Evolutionary conservation across 1,284 basidiomycete species (phyloP).

Genomic region (Leccinum fuscescens): DNA sequence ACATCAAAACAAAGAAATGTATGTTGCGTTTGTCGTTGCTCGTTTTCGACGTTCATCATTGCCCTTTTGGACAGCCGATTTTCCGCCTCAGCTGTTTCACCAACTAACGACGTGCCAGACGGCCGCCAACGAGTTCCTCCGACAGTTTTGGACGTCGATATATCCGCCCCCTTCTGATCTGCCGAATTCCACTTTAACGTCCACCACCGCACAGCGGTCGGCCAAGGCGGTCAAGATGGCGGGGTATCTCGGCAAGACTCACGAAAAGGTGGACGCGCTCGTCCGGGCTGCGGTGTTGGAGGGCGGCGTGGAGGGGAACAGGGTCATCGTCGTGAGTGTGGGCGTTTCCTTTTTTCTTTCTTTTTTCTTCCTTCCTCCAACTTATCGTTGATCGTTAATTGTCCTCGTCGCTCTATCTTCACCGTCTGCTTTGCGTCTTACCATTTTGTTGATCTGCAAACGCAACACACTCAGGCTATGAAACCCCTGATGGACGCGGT

Average conservation of each 20-base stretch:
- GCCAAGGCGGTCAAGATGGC: conserved; percentile 85
- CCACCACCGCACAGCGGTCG: conserved; percentile 53
- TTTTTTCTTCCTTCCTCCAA: not conserved
- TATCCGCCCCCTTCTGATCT: conserved; percentile 73
- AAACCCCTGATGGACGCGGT: conserved; percentile 78
- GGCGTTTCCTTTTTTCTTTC: not conserved
- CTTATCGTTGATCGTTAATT: not conserved
- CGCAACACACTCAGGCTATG: conserved; percentile 58
- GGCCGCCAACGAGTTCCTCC: conserved; percentile 91
- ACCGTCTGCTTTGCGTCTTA: not conserved
- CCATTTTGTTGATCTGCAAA: not conserved
- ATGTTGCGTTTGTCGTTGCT: conserved; percentile 22
- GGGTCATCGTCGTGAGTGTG: conserved; percentile 64
- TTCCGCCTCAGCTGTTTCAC: conserved; percentile 76
- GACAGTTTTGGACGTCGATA: conserved; percentile 92
- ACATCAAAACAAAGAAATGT: conserved; percentile 66
- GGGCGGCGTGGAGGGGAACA: conserved; percentile 60
- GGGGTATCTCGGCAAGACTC: conserved; percentile 73
- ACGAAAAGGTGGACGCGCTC: conserved; percentile 78
- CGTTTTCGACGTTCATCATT: not conserved
- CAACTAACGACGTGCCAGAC: conserved; percentile 89
- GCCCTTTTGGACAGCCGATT: conserved; percentile 53
- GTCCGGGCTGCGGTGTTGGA: conserved; percentile 61
- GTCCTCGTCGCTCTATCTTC: not conserved
- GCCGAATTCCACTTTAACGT: conserved; percentile 38